Base-by-base conservation (phyloP, 208 protist species). In the Hexamita inflata region DNA sequence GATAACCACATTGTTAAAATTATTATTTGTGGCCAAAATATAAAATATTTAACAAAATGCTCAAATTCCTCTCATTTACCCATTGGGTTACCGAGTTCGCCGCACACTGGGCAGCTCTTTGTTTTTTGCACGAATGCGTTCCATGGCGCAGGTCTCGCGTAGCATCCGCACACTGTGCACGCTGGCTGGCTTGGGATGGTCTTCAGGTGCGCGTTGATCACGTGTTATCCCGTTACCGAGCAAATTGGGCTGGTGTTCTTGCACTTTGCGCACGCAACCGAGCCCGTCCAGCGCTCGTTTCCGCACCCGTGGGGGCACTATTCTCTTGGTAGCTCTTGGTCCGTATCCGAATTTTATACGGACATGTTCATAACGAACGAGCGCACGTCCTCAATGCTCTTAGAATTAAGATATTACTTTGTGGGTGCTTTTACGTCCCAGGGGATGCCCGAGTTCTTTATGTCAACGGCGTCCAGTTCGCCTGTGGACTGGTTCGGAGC, bases 81-180 rank as follows among this genome's bases (percentile, higher is more conserved):
- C 34, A 70, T 70, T 32, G 64, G 64, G 38, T 42, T 42, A 11
- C 32, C 64, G 4, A 70, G 4, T 34, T 70, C 64, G 9, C 38
- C 38, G n/a, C 64, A 70, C 4, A 70, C 38, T 42, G 64, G 64
- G 64, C 64, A 70, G n/a, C 38, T 70, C 64, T 70, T 70, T 15
- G 30, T 70, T 38, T 70, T 70, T 11, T n/a, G 9, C 4, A 70
- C 42, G 11, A 32, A 49, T 9, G 2, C 15, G 64, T 70, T 70
- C 64, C 64, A 70, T 49, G 64, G 64, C 15, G 64, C 64, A n/a
- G 64, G 64, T 7, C 64, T 7, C 9, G 64, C 64, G n/a, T 70
- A 70, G 9, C 32, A 70, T 11, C 35, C 32, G 38, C 64, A 70
- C 19, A 70, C 38, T n/a, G 11, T n/a, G 35, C 64, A 70, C 4